Evolutionary conservation across 192 early-diverging fungal genomes (phyloP), one percentile per base, ranked within the genome.

Genomic region (Podila minutissima): DNA sequence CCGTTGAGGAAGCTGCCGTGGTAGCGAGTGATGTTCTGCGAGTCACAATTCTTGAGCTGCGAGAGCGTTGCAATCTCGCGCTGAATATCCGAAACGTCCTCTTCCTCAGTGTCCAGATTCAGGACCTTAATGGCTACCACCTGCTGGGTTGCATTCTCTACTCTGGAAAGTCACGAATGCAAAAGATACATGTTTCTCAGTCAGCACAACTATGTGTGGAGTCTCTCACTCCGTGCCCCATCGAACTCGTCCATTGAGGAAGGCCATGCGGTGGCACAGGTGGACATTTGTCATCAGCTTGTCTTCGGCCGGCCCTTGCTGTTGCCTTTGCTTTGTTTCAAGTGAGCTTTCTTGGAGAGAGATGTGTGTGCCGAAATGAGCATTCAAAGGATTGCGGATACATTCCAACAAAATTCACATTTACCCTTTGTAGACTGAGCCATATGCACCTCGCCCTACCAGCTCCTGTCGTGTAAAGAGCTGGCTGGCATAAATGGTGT

Each of bases 61-160:
- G 94, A 95, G 10, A 99, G 88, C 33, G 97, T 86, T 50, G 91
- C 90, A 50, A 99, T 97, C 82, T 99, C 98, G 57, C 94, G 92
- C 75, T 94, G 94, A 67, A 99, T 96, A 77, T 98, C 97, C 57
- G 86, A 91, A 31, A 99, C 96, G 73, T 98, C 97, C 58, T 99
- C 97, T 67, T 96, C 96, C 58, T 95, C 94, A 13, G 94, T 96
- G 85, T 99, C 98, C 48, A 99, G 89, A 78, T 99, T 96, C 31
- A 99, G 88, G 37, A 99, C 93, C 85, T 99, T 99, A 73, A 99
- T 97, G 13, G 97, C 98, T 13, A 99, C 93, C 6, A 95, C 86
- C 81, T 94, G 87, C 31, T 88, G 85, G 13, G 92, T 96, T 48
- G 81, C 83, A 75, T 90, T 93, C 77, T 97, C 90, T 37, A 93